These are phyloP conservation scores for Boletus edulis DNA, from an alignment of 768 basidiomycete genomes.

Conservation along the genomic window DNA sequence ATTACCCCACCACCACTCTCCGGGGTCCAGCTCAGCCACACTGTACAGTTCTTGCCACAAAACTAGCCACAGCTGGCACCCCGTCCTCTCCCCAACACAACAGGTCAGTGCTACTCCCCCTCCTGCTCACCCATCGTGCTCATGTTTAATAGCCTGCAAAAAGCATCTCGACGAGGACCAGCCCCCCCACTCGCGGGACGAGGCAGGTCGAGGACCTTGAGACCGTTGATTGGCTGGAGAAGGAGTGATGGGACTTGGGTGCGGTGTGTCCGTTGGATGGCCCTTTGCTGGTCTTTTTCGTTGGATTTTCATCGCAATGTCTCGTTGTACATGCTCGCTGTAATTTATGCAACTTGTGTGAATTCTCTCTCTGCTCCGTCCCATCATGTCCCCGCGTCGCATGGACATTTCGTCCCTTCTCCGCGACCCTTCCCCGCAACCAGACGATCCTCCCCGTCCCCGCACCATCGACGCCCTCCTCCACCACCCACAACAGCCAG, in stretches of 20 bases:
- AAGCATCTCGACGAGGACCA: constrained; percentile 90
- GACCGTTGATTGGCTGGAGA: constrained; percentile 90
- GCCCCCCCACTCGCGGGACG: constrained; percentile 64
- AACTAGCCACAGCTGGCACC: constrained; percentile 10
- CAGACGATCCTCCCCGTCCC: not conserved
- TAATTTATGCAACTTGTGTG: not conserved
- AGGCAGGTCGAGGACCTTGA: constrained; percentile 81
- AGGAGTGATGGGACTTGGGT: constrained; percentile 82
- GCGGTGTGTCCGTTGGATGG: constrained; percentile 59
- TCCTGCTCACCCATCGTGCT: not conserved
- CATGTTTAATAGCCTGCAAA: constrained; percentile 49
- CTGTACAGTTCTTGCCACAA: constrained; percentile 39
- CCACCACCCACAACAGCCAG: too few relatives aligned
- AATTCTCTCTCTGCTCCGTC: not conserved
- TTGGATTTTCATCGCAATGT: constrained; percentile 82
- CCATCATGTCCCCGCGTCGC: constrained; percentile 57
- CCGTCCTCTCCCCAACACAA: constrained; percentile 19
- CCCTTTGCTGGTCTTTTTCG: constrained; percentile 60
- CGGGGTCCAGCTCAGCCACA: constrained; percentile 50
- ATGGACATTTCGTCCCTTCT: constrained; percentile 77
- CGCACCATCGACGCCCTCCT: constrained; percentile 15
- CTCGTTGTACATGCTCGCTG: constrained; percentile 68
- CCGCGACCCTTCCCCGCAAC: constrained; percentile 33
- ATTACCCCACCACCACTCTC: constrained; percentile 1
- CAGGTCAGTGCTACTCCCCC: constrained; percentile 42